phyloP scores from a whole-genome alignment of 2,329 filamentous ascomycete species.

The Coleophoma eucalyptorum region DNA sequence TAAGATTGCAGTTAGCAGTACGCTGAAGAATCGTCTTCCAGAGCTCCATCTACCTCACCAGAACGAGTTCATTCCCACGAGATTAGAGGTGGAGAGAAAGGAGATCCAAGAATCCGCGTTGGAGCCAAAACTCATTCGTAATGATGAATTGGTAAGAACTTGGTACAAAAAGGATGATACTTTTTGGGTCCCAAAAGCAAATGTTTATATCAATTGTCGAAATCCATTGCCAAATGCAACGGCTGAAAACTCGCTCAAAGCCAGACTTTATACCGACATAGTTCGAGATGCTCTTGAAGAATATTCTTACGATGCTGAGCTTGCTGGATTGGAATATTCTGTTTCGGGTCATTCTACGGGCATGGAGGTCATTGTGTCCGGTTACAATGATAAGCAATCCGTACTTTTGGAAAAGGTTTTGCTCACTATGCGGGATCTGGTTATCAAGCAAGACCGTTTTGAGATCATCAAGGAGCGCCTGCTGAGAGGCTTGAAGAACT shows the following conservation, averaged over 20 bases:
- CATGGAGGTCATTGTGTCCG: slow-evolving; percentile 73
- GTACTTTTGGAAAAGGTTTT: slow-evolving; percentile 89
- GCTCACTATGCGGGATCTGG: slow-evolving; percentile 76
- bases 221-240: slow-evolving; percentile 78
- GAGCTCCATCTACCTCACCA: slow-evolving; percentile 83
- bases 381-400: slow-evolving; percentile 94
- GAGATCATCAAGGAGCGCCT: slow-evolving; percentile 86
- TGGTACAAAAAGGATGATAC: slow-evolving; percentile 99
- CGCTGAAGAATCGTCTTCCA: slow-evolving; percentile 54
- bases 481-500: slow-evolving; percentile 75
- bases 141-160: slow-evolving; percentile 73
- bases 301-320: slow-evolving; percentile 93
- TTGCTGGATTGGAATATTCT: slow-evolving; percentile 82
- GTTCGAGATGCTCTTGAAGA: slow-evolving; percentile 87
- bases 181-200: slow-evolving; percentile 97
- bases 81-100: slow-evolving; percentile 92
- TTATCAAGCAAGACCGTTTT: slow-evolving; percentile 84
- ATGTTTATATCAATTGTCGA: slow-evolving; percentile 74
- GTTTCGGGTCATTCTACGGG: slow-evolving; percentile 71
- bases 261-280: slow-evolving; percentile 76
- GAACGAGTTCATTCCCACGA: slow-evolving; percentile 94
- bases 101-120: slow-evolving; percentile 73
- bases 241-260: slow-evolving; percentile 73
- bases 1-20: slow-evolving; percentile 55
- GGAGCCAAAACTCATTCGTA: slow-evolving; percentile 77